Percentiles rank a stretch among this genome's conserved stretches.
Conservation (phyloP, 495 filamentous ascomycete genomes). For the Trichoderma reesei region DNA sequence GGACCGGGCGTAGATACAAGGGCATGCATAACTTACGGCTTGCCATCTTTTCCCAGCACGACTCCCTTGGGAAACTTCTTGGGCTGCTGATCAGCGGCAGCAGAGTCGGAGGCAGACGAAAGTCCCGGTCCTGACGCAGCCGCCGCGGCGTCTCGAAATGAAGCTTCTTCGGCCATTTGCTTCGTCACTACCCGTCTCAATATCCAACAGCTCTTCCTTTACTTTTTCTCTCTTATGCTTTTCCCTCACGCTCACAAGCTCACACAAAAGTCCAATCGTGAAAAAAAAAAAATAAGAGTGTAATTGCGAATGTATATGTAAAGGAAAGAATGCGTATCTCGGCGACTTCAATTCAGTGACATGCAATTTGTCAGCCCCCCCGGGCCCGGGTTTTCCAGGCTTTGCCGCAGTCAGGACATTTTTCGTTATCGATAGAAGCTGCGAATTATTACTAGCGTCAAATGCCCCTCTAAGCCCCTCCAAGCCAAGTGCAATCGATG, state of each 20-base stretch:
- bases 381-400: neutral
- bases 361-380: conserved; percentile 11
- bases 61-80: conserved; percentile 62
- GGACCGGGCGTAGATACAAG: neutral
- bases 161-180: neutral
- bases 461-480: neutral
- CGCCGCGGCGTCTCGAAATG: neutral
- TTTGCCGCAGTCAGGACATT: conserved; percentile 8
- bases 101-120: conserved; percentile 4
- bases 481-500: too few relatives aligned
- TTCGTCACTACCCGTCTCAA: too few relatives aligned
- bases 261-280: too few relatives aligned
- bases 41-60: conserved; percentile 84
- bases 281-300: too few relatives aligned
- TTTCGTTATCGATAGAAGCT: conserved; percentile 29
- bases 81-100: conserved; percentile 18
- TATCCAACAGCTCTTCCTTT: too few relatives aligned
- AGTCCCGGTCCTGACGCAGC: neutral
- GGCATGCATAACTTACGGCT: conserved; percentile 57
- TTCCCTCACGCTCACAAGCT: neutral
- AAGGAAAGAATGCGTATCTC: too few relatives aligned
- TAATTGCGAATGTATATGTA: too few relatives aligned
- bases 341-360: too few relatives aligned
- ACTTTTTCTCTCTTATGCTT: neutral
- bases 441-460: neutral